phyloP scores from a whole-genome alignment of 345 rosid species.

The Passiflora organensis region DNA sequence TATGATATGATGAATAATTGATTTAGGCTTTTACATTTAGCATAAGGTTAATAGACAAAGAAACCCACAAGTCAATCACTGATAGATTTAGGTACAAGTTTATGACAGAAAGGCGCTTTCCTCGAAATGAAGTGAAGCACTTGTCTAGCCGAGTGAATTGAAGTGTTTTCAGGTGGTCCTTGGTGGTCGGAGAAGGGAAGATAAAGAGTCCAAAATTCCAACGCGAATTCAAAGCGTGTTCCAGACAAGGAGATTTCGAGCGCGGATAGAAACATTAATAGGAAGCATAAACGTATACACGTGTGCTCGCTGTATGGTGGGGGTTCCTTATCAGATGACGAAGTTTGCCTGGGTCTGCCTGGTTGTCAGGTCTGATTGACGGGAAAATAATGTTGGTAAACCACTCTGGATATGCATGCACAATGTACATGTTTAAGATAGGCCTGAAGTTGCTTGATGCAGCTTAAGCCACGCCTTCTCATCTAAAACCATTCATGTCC shows the following conservation, averaged over 20 bases:
- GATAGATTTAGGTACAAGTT: too few relatives aligned
- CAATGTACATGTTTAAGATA: neutral
- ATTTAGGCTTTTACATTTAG: too few relatives aligned
- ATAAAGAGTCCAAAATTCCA: neutral
- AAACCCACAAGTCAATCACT: too few relatives aligned
- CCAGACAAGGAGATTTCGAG: slow-evolving; percentile 5
- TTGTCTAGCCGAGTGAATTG: neutral
- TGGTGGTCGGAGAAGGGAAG: slow-evolving; percentile 1
- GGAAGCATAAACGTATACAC: slow-evolving; percentile 4
- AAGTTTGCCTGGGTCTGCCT: slow-evolving; percentile 3
- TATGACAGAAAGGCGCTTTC: too few relatives aligned
- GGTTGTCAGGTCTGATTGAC: slow-evolving; percentile 7
- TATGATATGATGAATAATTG: too few relatives aligned
- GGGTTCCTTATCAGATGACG: neutral
- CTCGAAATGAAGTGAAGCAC: too few relatives aligned
- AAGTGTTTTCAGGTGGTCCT: slow-evolving; percentile 6
- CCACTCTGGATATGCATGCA: too few relatives aligned
- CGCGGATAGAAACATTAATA: neutral
- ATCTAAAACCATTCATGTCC: slow-evolving; percentile 16
- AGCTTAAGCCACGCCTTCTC: slow-evolving; percentile 25
- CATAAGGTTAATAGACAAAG: too few relatives aligned
- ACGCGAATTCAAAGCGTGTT: neutral
- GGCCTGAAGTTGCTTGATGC: slow-evolving; percentile 10
- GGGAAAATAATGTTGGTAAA: neutral
- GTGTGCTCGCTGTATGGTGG: slow-evolving; percentile 1